A percentile compares a stretch with the other conserved stretches of the same genome.
Conservation (phyloP, 2,329 filamentous ascomycete species). For the Apiospora sp. region DNA sequence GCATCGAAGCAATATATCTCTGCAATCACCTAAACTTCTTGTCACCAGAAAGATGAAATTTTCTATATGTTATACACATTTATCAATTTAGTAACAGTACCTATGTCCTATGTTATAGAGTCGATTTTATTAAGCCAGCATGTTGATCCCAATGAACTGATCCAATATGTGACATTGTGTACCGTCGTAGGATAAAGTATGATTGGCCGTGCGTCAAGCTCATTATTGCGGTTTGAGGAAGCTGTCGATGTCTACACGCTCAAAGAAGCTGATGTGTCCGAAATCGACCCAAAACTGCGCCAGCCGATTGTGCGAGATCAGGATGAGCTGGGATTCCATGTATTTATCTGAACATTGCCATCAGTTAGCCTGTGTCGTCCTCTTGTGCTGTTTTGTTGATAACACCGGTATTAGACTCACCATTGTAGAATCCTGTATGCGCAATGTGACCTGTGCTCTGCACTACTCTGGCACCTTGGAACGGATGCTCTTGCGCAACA, state of each 20-base stretch:
- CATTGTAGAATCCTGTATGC: conserved; percentile 71
- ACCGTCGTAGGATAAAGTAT: neutral
- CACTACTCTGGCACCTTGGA: conserved; percentile 78
- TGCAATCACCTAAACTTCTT: neutral
- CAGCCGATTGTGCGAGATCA: conserved; percentile 78
- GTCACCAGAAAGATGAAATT: no score
- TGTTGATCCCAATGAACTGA: neutral
- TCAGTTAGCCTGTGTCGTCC: conserved; percentile 25
- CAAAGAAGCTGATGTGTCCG: conserved; percentile 67
- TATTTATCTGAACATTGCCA: conserved; percentile 67
- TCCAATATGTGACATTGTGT: neutral
- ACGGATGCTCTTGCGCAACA: conserved; percentile 70
- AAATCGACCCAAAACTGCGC: conserved; percentile 82
- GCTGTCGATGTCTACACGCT: conserved; percentile 66
- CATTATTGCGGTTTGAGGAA: conserved; percentile 44
- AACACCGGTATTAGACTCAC: conserved; percentile 56
- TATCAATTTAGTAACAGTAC: neutral
- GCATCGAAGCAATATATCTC: neutral
- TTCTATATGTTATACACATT: neutral
- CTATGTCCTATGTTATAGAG: neutral
- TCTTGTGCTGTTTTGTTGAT: neutral
- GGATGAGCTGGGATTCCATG: conserved; percentile 77
- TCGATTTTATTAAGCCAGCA: neutral
- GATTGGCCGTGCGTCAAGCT: neutral
- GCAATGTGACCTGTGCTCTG: conserved; percentile 81